phyloP scores from a whole-genome alignment of 2,329 filamentous ascomycete species.

The Exophiala lecanii-corni region DNA sequence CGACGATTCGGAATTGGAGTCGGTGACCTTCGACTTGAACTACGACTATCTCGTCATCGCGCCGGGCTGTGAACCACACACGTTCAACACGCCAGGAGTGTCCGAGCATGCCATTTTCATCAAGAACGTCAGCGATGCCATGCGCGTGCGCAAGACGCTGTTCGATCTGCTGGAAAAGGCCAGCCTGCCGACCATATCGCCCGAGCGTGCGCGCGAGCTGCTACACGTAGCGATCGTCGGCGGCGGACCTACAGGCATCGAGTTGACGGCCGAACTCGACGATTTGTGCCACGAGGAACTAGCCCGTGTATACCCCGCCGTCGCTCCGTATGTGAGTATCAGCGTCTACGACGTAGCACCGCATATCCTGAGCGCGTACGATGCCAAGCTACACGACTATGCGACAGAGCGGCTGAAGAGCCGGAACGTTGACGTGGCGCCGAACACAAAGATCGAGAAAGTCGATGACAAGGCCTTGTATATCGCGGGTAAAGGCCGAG shows the following conservation, averaged over 20 bases:
- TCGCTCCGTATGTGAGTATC: constrained; percentile 37
- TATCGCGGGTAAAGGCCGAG: constrained; percentile 34
- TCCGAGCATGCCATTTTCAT: constrained; percentile 37
- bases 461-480: constrained; percentile 33
- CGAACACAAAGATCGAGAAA: constrained; percentile 34
- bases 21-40: constrained; percentile 33
- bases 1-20: constrained; percentile 22
- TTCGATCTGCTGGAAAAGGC: constrained; percentile 34
- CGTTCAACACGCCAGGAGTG: constrained; percentile 39
- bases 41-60: constrained; percentile 42
- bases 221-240: constrained; percentile 39
- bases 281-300: constrained; percentile 40
- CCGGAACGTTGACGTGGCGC: constrained; percentile 37
- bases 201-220: constrained; percentile 31
- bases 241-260: constrained; percentile 41
- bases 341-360: constrained; percentile 44
- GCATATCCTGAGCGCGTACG: constrained; percentile 39
- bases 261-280: constrained; percentile 41
- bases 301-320: constrained; percentile 36
- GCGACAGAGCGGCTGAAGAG: constrained; percentile 35
- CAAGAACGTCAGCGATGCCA: constrained; percentile 29
- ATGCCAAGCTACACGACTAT: constrained; percentile 39
- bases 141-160: constrained; percentile 22
- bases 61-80: constrained; percentile 40
- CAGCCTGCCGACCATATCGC: constrained; percentile 29